Base-by-base conservation (phyloP, 2,329 filamentous ascomycete genomes). In the Verticillium alfalfae region DNA sequence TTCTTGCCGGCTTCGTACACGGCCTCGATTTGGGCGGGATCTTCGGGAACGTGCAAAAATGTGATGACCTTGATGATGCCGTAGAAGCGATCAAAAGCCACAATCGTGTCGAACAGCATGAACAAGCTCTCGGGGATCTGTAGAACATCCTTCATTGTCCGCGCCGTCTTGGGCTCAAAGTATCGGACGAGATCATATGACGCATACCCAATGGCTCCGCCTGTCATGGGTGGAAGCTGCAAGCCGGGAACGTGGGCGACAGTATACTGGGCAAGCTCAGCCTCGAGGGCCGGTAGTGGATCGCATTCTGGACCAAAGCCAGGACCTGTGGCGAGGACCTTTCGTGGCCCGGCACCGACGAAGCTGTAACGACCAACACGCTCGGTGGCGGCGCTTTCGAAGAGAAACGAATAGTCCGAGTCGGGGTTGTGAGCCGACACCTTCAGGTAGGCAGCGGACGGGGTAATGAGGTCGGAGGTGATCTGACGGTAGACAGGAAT, bases 111-210 rank as follows among this genome's bases (percentile, higher is more conserved):
- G 75, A 92, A 98, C 15, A 99, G 83, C 92, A 98, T 98, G 75
- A 99, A 98, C 36, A 98, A 81, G 63, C 92, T 93, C 81, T 99
- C 95, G 0, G 95, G 95, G 52, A 98, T 91, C 63, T 89, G 80
- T 26, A 98, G 83, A 36, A 96, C 84, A 76, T 99, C 95, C 76
- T 95, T 89, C 81, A 97, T 87, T 2, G 92, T 87, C 58, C 93
- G 86, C 34, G 88, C 88, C n/a, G 95, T 98, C 83, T 93, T 96
- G 64, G 95, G 95, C 81, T 99, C 95, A 69, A 99, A 99, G 78
- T 98, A 98, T 71, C 89, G 88, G 70, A 99, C 92, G 75, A 95
- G 99, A 74, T 99, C 95, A 72, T 99, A 99, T 60, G 93, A 93
- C 6, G 98, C 92, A 74, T 98, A 99, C 63, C 95, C 95, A 70